Evolutionary conservation across 108 stramenopile species (phyloP).

Genomic region (Chaetoceros muelleri): DNA sequence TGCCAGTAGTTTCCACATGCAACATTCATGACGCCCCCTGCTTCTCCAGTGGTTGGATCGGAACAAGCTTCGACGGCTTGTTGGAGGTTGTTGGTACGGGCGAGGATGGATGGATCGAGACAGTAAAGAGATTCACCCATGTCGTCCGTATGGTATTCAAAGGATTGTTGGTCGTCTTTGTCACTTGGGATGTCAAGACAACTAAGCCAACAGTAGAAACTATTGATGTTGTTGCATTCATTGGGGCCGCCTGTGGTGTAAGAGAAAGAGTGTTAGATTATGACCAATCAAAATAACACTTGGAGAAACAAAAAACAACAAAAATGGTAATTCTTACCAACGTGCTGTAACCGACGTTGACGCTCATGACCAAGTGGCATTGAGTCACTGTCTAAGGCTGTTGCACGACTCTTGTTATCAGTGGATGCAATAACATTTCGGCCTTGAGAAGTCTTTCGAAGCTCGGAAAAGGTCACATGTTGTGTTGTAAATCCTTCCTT

Average conservation of each 20-base stretch:
- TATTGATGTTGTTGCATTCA: slow-evolving; percentile 62
- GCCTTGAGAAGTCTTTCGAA: no score
- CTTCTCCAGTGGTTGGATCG: background rate
- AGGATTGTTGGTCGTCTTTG: slow-evolving; percentile 6
- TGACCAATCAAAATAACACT: no score
- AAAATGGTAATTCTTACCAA: no score
- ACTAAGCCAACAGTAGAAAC: slow-evolving; percentile 76
- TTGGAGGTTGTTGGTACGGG: slow-evolving; percentile 11
- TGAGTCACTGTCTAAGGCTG: no score
- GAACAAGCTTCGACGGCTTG: slow-evolving; percentile 43
- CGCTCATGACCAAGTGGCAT: no score
- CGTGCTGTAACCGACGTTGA: slow-evolving; percentile 39
- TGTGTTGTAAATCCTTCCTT: no score
- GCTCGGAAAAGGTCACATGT: no score
- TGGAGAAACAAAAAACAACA: no score
- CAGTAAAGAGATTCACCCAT: slow-evolving; percentile 71
- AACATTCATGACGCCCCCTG: slow-evolving; percentile 34
- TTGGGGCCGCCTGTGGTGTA: slow-evolving; percentile 11
- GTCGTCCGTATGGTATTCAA: slow-evolving; percentile 26
- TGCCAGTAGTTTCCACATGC: slow-evolving; percentile 60
- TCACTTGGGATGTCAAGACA: slow-evolving; percentile 61
- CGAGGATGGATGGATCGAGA: slow-evolving; percentile 34
- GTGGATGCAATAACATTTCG: no score
- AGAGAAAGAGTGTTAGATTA: no score
- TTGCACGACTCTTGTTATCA: no score